Conservation (phyloP, 495 filamentous ascomycete genomes). For the Neurospora sp. region DNA sequence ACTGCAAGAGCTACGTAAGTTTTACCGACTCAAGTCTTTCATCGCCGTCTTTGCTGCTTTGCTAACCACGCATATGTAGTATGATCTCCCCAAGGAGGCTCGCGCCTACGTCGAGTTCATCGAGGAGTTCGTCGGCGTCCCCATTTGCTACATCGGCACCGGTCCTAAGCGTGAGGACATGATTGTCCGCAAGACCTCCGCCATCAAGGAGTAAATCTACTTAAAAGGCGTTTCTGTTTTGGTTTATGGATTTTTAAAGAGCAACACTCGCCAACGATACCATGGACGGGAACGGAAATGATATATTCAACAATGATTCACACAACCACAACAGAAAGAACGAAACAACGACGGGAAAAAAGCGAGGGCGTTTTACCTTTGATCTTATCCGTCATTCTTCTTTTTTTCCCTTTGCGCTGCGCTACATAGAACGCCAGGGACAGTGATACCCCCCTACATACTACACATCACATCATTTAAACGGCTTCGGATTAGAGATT, state of each 20-base stretch:
- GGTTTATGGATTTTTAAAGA: background rate
- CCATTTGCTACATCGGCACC: slow-evolving; percentile 68
- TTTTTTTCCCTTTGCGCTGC: background rate
- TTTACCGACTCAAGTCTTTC: background rate
- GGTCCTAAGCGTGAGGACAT: slow-evolving; percentile 58
- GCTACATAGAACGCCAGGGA: background rate
- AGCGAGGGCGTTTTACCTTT: background rate
- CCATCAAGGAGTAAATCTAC: slow-evolving; percentile 1
- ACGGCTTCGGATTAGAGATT: background rate
- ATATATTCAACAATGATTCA: background rate
- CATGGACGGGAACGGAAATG: background rate
- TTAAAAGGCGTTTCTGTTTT: background rate
- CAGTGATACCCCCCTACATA: background rate
- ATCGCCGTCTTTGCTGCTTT: background rate
- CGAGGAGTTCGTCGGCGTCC: slow-evolving; percentile 62
- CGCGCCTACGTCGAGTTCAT: slow-evolving; percentile 61
- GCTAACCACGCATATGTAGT: slow-evolving; percentile 27
- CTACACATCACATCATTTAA: background rate
- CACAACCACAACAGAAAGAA: background rate
- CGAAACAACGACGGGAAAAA: background rate
- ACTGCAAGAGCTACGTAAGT: slow-evolving; percentile 20
- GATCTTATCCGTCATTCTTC: background rate
- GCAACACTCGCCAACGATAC: background rate
- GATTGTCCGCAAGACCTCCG: slow-evolving; percentile 18
- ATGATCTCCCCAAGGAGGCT: slow-evolving; percentile 66